Evolutionary conservation across 2,329 filamentous ascomycete species (phyloP).

Genomic region (Lomentospora prolificans): DNA sequence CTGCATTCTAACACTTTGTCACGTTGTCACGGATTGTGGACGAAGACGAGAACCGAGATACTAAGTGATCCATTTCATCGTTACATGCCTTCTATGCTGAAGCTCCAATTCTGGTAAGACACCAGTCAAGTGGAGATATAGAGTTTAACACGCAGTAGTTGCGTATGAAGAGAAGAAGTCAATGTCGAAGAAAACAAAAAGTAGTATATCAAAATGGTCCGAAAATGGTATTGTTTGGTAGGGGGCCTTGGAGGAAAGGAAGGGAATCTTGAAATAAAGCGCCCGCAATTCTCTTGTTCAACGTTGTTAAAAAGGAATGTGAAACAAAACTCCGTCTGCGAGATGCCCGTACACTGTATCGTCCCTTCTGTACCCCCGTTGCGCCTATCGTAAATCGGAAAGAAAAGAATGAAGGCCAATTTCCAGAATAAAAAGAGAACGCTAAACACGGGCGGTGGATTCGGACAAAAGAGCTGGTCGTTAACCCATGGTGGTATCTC

Average conservation of each 20-base stretch:
- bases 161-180: no score
- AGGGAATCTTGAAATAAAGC: not conserved
- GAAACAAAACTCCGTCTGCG: slow-evolving; percentile 1
- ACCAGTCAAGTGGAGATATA: not conserved
- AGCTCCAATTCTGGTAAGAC: not conserved
- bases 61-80: no score
- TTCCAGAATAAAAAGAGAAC: not conserved
- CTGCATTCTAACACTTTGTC: no score
- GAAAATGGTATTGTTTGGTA: not conserved
- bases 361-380: not conserved
- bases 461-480: not conserved
- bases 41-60: no score
- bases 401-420: not conserved
- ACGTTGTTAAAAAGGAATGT: not conserved
- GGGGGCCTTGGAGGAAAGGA: not conserved
- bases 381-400: not conserved
- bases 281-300: not conserved
- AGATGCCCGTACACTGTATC: not conserved
- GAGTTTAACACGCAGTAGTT: no score
- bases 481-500: not conserved
- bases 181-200: not conserved
- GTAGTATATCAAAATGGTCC: not conserved
- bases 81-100: not conserved
- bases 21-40: no score
- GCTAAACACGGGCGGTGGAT: not conserved